These are phyloP conservation scores for Apiospora malaysiana DNA, from an alignment of 2,329 filamentous ascomycete genomes.

Conservation along the genomic window DNA sequence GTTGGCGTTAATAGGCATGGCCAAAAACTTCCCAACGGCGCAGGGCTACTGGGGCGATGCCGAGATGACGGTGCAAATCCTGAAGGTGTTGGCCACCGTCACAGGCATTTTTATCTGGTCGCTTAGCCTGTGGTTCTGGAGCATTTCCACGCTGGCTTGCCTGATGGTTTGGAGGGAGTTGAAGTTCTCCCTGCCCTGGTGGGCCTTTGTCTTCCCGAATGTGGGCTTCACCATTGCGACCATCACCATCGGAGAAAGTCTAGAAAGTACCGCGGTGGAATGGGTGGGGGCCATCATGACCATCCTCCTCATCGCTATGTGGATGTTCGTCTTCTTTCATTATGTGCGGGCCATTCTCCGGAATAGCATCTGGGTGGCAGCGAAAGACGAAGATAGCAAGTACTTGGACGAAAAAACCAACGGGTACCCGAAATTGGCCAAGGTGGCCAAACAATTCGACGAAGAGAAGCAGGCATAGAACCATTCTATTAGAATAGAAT, in stretches of 20 bases:
- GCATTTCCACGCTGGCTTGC: slow-evolving; percentile 39
- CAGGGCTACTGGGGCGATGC: slow-evolving; percentile 36
- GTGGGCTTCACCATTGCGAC: slow-evolving; percentile 66
- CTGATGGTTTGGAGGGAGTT: slow-evolving; percentile 36
- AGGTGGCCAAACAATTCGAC: neutral
- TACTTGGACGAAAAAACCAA: slow-evolving; percentile 33
- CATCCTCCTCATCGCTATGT: slow-evolving; percentile 58
- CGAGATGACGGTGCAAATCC: slow-evolving; percentile 36
- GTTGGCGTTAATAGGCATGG: slow-evolving; percentile 53
- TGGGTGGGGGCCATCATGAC: slow-evolving; percentile 63
- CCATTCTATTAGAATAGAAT: neutral
- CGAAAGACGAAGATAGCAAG: slow-evolving; percentile 60
- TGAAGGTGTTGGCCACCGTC: slow-evolving; percentile 47
- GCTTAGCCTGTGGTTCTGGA: slow-evolving; percentile 57
- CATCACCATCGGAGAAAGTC: slow-evolving; percentile 60
- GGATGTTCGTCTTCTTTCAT: slow-evolving; percentile 56
- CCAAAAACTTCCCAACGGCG: slow-evolving; percentile 37
- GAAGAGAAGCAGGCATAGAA: slow-evolving; percentile 15
- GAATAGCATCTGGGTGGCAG: slow-evolving; percentile 58
- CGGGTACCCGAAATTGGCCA: slow-evolving; percentile 13
- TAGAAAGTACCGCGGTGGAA: slow-evolving; percentile 58
- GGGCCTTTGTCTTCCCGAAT: slow-evolving; percentile 71
- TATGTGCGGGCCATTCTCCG: slow-evolving; percentile 56
- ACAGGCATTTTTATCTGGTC: slow-evolving; percentile 53
- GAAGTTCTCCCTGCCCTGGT: slow-evolving; percentile 58